Evolutionary conservation across 495 filamentous ascomycete species (phyloP).

Genomic region (Achaetomiella virescens): DNA sequence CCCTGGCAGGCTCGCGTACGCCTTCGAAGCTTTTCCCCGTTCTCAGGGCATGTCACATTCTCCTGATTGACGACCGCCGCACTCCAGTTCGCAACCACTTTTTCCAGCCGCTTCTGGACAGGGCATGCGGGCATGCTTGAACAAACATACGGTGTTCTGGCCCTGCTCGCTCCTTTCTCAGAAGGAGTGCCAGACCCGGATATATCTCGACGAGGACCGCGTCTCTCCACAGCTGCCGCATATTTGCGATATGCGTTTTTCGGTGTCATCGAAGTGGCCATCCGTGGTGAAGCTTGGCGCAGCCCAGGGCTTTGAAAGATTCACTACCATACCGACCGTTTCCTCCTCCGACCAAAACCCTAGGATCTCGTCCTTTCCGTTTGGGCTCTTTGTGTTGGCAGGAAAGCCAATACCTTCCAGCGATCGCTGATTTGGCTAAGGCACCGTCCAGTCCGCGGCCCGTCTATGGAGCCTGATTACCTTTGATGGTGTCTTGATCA

Average conservation of each 20-base stretch:
- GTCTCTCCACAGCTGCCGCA: conserved; percentile 16
- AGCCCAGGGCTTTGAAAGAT: conserved; percentile 9
- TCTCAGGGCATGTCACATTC: neutral
- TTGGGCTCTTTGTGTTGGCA: neutral
- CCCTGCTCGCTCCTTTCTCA: conserved; percentile 3
- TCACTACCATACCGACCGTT: conserved; percentile 4
- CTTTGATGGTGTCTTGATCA: conserved; percentile 11
- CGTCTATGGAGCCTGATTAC: conserved; percentile 10
- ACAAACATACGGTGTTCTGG: conserved; percentile 11
- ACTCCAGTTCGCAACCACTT: conserved; percentile 12
- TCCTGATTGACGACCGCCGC: conserved; percentile 13
- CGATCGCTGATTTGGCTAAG: conserved; percentile 15
- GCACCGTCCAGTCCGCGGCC: conserved; percentile 17
- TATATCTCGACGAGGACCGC: conserved; percentile 20
- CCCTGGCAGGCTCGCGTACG: conserved; percentile 5
- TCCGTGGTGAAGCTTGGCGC: conserved; percentile 11
- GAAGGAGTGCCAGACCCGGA: conserved; percentile 15
- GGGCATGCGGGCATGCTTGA: conserved; percentile 16
- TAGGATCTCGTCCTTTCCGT: conserved; percentile 9
- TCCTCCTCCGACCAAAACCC: neutral
- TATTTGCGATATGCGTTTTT: neutral
- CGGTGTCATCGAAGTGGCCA: conserved; percentile 10
- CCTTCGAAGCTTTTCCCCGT: neutral
- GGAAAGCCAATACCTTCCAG: conserved; percentile 3
- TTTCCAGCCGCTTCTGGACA: conserved; percentile 13